phyloP scores from a whole-genome alignment of 495 filamentous ascomycete species.

The Penicillium robsamsonii region DNA sequence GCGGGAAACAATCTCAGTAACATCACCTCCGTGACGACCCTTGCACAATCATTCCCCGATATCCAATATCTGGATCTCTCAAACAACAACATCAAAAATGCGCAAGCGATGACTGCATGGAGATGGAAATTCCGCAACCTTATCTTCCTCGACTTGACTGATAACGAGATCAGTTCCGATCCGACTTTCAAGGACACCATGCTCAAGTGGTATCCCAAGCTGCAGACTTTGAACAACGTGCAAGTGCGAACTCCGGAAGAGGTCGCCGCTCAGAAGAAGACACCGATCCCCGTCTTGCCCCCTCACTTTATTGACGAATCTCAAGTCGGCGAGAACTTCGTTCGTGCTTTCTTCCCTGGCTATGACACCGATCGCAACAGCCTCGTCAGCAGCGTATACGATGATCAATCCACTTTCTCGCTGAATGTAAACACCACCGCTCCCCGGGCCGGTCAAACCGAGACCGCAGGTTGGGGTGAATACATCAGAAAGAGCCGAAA shows the following conservation, averaged over 20 bases:
- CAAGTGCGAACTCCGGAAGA: slow-evolving; percentile 70
- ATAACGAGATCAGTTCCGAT: slow-evolving; percentile 67
- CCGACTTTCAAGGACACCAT: slow-evolving; percentile 67
- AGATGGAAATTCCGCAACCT: slow-evolving; percentile 71
- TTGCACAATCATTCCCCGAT: slow-evolving; percentile 74
- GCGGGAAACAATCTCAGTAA: slow-evolving; percentile 71
- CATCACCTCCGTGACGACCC: slow-evolving; percentile 63
- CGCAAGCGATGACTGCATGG: slow-evolving; percentile 63
- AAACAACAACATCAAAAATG: slow-evolving; percentile 66
- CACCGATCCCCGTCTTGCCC: slow-evolving; percentile 65
- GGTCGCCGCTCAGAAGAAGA: slow-evolving; percentile 51
- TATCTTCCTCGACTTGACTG: slow-evolving; percentile 72
- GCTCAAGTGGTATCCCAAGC: slow-evolving; percentile 74
- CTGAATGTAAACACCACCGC: slow-evolving; percentile 66
- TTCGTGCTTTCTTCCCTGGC: slow-evolving; percentile 67
- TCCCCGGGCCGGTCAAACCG: slow-evolving; percentile 48
- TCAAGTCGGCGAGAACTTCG: slow-evolving; percentile 70
- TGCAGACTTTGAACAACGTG: slow-evolving; percentile 68
- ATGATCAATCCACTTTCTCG: slow-evolving; percentile 74
- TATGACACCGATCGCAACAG: slow-evolving; percentile 70
- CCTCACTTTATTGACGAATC: slow-evolving; percentile 74
- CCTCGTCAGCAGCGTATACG: slow-evolving; percentile 69
- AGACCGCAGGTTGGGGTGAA: slow-evolving; percentile 58
- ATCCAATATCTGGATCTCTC: slow-evolving; percentile 84
- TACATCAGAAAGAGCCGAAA: slow-evolving; percentile 84